Conservation (phyloP, 768 basidiomycete genomes). For the Boletus vermiculosoides region DNA sequence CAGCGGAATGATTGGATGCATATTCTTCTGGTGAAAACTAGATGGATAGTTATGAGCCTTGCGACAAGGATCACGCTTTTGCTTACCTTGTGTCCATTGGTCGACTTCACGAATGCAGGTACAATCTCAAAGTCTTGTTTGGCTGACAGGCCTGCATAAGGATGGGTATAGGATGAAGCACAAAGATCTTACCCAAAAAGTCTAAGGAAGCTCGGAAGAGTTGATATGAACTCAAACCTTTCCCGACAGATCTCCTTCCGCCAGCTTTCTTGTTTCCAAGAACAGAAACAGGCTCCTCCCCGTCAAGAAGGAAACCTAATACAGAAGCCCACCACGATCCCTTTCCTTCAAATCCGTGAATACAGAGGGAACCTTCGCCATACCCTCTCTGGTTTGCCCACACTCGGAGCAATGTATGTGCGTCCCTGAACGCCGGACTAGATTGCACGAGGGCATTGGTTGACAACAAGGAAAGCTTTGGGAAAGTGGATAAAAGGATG, state of each 20-base stretch:
- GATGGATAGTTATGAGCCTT: background rate
- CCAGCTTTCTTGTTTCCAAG: slow-evolving; percentile 21
- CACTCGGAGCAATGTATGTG: slow-evolving; percentile 74
- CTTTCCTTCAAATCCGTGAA: slow-evolving; percentile 67
- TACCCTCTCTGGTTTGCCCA: slow-evolving; percentile 92
- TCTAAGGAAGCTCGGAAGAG: slow-evolving; percentile 83
- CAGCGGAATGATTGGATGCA: slow-evolving; percentile 44
- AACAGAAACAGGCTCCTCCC: slow-evolving; percentile 52
- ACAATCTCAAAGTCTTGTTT: slow-evolving; percentile 64
- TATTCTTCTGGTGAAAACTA: slow-evolving; percentile 66
- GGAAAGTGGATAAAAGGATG: slow-evolving; percentile 49
- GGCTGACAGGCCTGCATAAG: slow-evolving; percentile 43
- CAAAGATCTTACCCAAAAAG: slow-evolving; percentile 61
- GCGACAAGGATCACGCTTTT: background rate
- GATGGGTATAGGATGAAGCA: background rate
- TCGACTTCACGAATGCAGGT: slow-evolving; percentile 57
- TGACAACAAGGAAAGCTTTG: slow-evolving; percentile 37
- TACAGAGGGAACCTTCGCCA: slow-evolving; percentile 54
- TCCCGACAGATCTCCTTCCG: slow-evolving; percentile 63
- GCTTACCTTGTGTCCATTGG: slow-evolving; percentile 54
- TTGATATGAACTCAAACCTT: slow-evolving; percentile 87
- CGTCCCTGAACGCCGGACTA: slow-evolving; percentile 65
- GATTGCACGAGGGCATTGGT: slow-evolving; percentile 51
- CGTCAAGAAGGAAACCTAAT: slow-evolving; percentile 58
- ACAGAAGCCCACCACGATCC: slow-evolving; percentile 71